Percentiles rank a stretch among this genome's conserved stretches.
phyloP scores from a whole-genome alignment of 225 moss, liverwort and hornwort genomes.

The Thuidium tamariscinum region DNA sequence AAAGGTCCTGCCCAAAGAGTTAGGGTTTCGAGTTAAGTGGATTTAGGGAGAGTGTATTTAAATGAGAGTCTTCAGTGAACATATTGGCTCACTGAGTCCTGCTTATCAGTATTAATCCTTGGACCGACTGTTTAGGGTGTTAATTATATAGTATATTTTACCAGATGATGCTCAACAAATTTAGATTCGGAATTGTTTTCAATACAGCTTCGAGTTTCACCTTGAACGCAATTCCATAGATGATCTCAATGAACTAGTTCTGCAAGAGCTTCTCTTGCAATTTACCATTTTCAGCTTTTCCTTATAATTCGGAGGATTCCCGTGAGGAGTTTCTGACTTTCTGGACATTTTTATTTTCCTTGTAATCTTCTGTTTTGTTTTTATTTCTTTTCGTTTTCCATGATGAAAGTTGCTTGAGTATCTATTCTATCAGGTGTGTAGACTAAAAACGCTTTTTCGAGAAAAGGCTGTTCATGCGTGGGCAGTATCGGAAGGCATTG shows the following conservation, averaged over 20 bases:
- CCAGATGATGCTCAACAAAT: neutral
- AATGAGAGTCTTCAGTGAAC: neutral
- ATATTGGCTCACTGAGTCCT: neutral
- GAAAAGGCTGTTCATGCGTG: slow-evolving; percentile 1
- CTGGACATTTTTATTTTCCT: neutral
- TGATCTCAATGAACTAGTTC: neutral
- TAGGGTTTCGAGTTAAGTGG: neutral
- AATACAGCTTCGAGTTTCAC: neutral
- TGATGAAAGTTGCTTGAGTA: slow-evolving; percentile 1
- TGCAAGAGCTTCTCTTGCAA: neutral
- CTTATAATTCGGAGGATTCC: neutral
- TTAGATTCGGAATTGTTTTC: neutral
- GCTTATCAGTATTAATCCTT: neutral
- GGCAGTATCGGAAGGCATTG: neutral
- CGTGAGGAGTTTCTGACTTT: neutral
- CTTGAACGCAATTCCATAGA: neutral
- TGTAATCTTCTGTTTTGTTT: neutral
- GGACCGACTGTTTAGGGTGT: neutral
- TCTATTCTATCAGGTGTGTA: slow-evolving; percentile 18
- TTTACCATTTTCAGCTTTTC: neutral
- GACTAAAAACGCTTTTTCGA: slow-evolving; percentile 12
- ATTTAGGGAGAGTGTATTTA: neutral
- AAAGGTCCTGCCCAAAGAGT: neutral
- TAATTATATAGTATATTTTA: neutral
- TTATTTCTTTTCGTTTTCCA: neutral